Evolutionary conservation across 495 filamentous ascomycete genomes (phyloP).

Genomic region (Podospora fimiseda): DNA sequence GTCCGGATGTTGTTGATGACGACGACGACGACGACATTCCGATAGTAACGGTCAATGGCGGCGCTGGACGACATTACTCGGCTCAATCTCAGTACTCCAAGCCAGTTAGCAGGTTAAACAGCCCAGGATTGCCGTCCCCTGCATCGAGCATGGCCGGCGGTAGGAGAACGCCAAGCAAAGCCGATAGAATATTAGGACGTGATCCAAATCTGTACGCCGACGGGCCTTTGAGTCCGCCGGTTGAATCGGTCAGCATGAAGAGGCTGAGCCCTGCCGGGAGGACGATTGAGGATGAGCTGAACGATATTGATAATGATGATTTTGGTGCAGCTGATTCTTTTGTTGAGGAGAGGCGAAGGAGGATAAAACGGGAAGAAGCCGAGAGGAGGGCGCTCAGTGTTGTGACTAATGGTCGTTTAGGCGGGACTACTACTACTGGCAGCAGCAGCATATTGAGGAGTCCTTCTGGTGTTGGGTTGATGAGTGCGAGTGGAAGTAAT

Average conservation of each 20-base stretch:
- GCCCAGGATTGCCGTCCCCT: neutral
- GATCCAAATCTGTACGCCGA: slow-evolving; percentile 45
- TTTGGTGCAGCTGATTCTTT: neutral
- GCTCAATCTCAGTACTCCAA: no score
- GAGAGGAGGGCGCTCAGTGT: slow-evolving; percentile 37
- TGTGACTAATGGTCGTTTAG: slow-evolving; percentile 36
- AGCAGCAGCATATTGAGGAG: slow-evolving; percentile 28
- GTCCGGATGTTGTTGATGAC: slow-evolving; percentile 24
- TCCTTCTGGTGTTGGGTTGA: neutral
- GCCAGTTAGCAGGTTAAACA: slow-evolving; percentile 1
- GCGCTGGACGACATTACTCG: no score
- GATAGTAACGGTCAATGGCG: slow-evolving; percentile 4
- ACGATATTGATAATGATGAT: slow-evolving; percentile 19
- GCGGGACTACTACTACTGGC: slow-evolving; percentile 27
- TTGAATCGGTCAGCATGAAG: slow-evolving; percentile 33
- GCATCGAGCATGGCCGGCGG: neutral
- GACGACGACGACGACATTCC: slow-evolving; percentile 13
- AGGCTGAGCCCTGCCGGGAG: slow-evolving; percentile 34
- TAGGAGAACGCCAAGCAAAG: slow-evolving; percentile 35
- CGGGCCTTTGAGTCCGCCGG: slow-evolving; percentile 14
- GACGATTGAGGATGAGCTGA: slow-evolving; percentile 28
- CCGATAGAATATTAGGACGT: slow-evolving; percentile 44
- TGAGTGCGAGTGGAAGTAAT: neutral
- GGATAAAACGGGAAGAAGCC: slow-evolving; percentile 20
- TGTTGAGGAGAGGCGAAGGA: neutral